A percentile compares a stretch with the other conserved stretches of the same genome.
Evolutionary conservation across 805 yeast genomes (phyloP).

Genomic region (Metschnikowia hibisci): DNA sequence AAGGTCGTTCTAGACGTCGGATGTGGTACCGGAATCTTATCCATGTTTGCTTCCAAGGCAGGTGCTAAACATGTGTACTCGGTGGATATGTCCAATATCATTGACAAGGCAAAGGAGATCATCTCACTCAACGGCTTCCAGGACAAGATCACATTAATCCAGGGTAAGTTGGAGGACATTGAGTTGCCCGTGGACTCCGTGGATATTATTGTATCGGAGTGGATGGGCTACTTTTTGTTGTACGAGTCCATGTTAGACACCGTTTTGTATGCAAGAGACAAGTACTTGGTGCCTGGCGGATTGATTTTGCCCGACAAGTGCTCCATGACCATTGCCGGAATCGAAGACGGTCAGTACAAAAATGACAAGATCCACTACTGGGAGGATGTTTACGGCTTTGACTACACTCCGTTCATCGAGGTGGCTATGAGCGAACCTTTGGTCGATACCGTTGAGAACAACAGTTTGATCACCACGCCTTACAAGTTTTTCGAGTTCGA

Average conservation of each 20-base stretch:
- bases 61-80: slow-evolving; percentile 98
- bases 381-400: slow-evolving; percentile 97
- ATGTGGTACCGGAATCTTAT: slow-evolving; percentile 96
- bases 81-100: slow-evolving; percentile 95
- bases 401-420: slow-evolving; percentile 84
- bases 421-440: slow-evolving; percentile 90
- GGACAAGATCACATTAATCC: slow-evolving; percentile 81
- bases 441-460: slow-evolving; percentile 88
- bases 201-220: slow-evolving; percentile 92
- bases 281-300: slow-evolving; percentile 77
- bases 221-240: slow-evolving; percentile 98
- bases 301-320: slow-evolving; percentile 94
- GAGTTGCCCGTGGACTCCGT: slow-evolving; percentile 80
- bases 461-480: slow-evolving; percentile 67
- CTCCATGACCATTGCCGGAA: slow-evolving; percentile 81
- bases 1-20: slow-evolving; percentile 96
- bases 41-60: slow-evolving; percentile 98
- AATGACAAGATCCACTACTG: slow-evolving; percentile 88
- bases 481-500: slow-evolving; percentile 75
- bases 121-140: slow-evolving; percentile 77
- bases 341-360: slow-evolving; percentile 90
- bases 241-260: slow-evolving; percentile 98
- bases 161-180: slow-evolving; percentile 94
- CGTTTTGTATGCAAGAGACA: slow-evolving; percentile 90
- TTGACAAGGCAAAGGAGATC: slow-evolving; percentile 91